A percentile compares a stretch with the other conserved stretches of the same genome.
Evolutionary conservation across 768 basidiomycete genomes (phyloP).

Genomic region (Trametes cinnabarina): DNA sequence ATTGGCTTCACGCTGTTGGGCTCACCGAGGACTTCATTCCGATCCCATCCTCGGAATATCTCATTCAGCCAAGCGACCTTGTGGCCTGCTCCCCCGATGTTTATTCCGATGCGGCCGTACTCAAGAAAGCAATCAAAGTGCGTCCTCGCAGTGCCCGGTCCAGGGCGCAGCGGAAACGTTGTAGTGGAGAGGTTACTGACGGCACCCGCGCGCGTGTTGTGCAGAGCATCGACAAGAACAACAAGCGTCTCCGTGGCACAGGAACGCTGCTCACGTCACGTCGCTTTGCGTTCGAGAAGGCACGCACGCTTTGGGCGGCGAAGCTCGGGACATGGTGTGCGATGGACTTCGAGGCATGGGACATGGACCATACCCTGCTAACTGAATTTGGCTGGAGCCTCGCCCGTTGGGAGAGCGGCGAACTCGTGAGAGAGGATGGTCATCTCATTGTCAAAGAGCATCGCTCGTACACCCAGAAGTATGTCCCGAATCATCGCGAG

Average conservation of each 20-base stretch:
- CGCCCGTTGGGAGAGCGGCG: slow-evolving; percentile 53
- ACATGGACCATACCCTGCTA: slow-evolving; percentile 64
- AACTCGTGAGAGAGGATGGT: slow-evolving; percentile 55
- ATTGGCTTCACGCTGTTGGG: slow-evolving; percentile 76
- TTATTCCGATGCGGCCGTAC: slow-evolving; percentile 51
- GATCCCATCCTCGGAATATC: slow-evolving; percentile 75
- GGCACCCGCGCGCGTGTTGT: not conserved
- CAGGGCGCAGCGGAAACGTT: not conserved
- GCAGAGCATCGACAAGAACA: slow-evolving; percentile 76
- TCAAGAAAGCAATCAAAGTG: slow-evolving; percentile 64
- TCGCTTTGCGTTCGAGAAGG: slow-evolving; percentile 65
- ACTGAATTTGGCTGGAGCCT: slow-evolving; percentile 84
- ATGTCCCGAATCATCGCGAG: slow-evolving; percentile 57
- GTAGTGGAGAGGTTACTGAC: not conserved
- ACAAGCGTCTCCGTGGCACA: slow-evolving; percentile 69
- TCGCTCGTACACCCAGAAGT: slow-evolving; percentile 56
- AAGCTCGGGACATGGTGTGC: slow-evolving; percentile 73
- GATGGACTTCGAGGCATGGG: slow-evolving; percentile 85
- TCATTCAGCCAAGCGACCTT: slow-evolving; percentile 59
- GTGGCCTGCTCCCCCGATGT: slow-evolving; percentile 55
- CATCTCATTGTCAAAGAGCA: slow-evolving; percentile 72
- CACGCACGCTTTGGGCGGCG: slow-evolving; percentile 59
- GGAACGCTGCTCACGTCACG: slow-evolving; percentile 53
- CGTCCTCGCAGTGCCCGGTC: not conserved
- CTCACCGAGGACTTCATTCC: slow-evolving; percentile 65